These are phyloP conservation scores for Starmera quercuum DNA, from an alignment of 805 yeast genomes.

Conservation along the genomic window DNA sequence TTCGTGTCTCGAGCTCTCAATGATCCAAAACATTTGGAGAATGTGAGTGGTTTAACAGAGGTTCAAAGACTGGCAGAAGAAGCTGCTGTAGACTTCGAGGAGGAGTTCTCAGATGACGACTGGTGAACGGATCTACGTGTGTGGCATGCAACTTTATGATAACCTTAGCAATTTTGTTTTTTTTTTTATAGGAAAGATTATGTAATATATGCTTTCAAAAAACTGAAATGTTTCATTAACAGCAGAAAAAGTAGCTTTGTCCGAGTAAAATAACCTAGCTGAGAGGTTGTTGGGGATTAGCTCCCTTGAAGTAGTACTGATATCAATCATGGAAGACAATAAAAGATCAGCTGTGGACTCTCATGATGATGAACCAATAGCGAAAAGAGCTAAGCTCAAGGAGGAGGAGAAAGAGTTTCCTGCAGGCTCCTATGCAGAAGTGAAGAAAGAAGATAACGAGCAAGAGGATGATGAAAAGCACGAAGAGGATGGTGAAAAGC, in stretches of 20 bases:
- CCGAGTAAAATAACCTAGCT: no score
- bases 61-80: conserved; percentile 66
- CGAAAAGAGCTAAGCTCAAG: conserved; percentile 13
- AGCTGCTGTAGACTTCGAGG: conserved; percentile 19
- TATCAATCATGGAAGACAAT: conserved; percentile 8
- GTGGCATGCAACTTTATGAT: no score
- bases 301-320: not conserved
- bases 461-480: conserved; percentile 17
- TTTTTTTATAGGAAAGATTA: no score
- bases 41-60: conserved; percentile 67
- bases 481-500: conserved; percentile 15
- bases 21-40: conserved; percentile 61
- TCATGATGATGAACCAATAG: conserved; percentile 22
- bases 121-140: no score
- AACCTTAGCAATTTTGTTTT: no score
- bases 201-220: no score
- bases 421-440: conserved; percentile 11
- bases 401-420: conserved; percentile 7
- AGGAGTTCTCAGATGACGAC: conserved; percentile 18
- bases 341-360: conserved; percentile 10
- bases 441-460: conserved; percentile 21
- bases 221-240: no score
- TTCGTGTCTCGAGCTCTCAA: conserved; percentile 69
- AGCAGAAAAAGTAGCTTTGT: no score
- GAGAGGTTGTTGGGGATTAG: no score